These are phyloP conservation scores for Clavispora asparagi DNA, from an alignment of 805 yeast genomes.

Conservation along the genomic window DNA sequence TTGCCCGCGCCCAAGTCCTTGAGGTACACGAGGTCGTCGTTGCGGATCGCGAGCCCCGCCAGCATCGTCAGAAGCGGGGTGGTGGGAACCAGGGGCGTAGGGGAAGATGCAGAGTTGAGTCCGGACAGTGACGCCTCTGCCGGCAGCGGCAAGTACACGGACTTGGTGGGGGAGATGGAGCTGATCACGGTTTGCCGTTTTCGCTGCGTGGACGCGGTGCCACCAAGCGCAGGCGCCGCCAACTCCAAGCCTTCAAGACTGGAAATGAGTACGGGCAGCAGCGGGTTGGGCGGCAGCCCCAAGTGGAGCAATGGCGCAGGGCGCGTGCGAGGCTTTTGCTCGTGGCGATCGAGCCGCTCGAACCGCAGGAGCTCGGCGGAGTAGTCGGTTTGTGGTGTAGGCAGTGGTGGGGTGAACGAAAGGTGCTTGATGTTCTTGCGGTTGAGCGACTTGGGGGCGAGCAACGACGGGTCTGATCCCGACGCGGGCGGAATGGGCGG, in stretches of 20 bases:
- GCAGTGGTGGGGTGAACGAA: slow-evolving; percentile 9
- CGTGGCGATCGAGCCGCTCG: slow-evolving; percentile 13
- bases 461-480: slow-evolving; percentile 16
- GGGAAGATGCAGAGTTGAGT: not conserved
- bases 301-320: slow-evolving; percentile 29
- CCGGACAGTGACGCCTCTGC: not conserved
- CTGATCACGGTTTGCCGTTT: slow-evolving; percentile 39
- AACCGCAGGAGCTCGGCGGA: slow-evolving; percentile 5
- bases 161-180: slow-evolving; percentile 38
- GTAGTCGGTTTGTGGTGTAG: slow-evolving; percentile 1
- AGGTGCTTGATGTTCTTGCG: slow-evolving; percentile 38
- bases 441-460: slow-evolving; percentile 31
- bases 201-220: not conserved
- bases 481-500: slow-evolving; percentile 32
- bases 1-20: slow-evolving; percentile 87
- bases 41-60: slow-evolving; percentile 24
- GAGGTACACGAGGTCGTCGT: slow-evolving; percentile 66
- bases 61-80: slow-evolving; percentile 33
- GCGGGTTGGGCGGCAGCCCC: slow-evolving; percentile 3
- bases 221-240: not conserved
- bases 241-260: slow-evolving; percentile 7
- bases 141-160: slow-evolving; percentile 9
- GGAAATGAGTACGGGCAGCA: slow-evolving; percentile 3
- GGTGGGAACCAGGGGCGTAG: slow-evolving; percentile 9
- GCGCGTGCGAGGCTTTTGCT: slow-evolving; percentile 18